Evolutionary conservation across 2,329 filamentous ascomycete species (phyloP).

Genomic region (Tetracladium maxilliforme): DNA sequence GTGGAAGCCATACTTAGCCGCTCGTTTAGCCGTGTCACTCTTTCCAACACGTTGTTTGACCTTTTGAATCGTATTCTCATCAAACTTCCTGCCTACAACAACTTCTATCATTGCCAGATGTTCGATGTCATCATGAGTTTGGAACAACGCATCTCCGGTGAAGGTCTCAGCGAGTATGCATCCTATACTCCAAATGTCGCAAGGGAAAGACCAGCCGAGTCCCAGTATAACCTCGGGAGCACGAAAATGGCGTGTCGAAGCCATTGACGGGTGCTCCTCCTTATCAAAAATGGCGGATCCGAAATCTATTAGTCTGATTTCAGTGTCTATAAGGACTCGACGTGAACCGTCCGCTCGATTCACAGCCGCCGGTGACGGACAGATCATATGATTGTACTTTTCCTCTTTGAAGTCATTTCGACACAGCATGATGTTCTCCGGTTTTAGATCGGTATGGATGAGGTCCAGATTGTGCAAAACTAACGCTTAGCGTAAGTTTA

Average conservation of each 20-base stretch:
- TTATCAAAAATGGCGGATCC: slow-evolving; percentile 60
- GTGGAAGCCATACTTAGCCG: slow-evolving; percentile 43
- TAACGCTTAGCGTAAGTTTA: no score
- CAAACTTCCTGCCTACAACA: slow-evolving; percentile 44
- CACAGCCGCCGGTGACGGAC: slow-evolving; percentile 46
- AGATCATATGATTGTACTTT: slow-evolving; percentile 55
- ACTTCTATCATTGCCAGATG: slow-evolving; percentile 66
- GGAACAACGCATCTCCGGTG: slow-evolving; percentile 56
- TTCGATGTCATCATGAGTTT: slow-evolving; percentile 59
- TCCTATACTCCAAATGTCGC: slow-evolving; percentile 62
- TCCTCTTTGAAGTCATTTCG: slow-evolving; percentile 54
- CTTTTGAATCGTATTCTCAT: slow-evolving; percentile 39
- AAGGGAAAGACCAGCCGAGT: slow-evolving; percentile 57
- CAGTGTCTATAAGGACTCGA: slow-evolving; percentile 50
- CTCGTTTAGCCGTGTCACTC: slow-evolving; percentile 41
- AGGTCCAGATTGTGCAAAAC: slow-evolving; percentile 93
- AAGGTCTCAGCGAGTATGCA: slow-evolving; percentile 61
- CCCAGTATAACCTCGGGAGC: slow-evolving; percentile 59
- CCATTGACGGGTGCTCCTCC: slow-evolving; percentile 58
- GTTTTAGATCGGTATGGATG: slow-evolving; percentile 76
- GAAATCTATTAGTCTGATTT: slow-evolving; percentile 58
- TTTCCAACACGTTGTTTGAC: slow-evolving; percentile 41
- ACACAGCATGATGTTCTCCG: slow-evolving; percentile 55
- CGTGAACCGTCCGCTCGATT: slow-evolving; percentile 47
- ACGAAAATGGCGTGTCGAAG: slow-evolving; percentile 55